A percentile compares a stretch with the other conserved stretches of the same genome.
Evolutionary conservation across 257 asterid genomes (phyloP).

Genomic region (Forsythia suspensa): DNA sequence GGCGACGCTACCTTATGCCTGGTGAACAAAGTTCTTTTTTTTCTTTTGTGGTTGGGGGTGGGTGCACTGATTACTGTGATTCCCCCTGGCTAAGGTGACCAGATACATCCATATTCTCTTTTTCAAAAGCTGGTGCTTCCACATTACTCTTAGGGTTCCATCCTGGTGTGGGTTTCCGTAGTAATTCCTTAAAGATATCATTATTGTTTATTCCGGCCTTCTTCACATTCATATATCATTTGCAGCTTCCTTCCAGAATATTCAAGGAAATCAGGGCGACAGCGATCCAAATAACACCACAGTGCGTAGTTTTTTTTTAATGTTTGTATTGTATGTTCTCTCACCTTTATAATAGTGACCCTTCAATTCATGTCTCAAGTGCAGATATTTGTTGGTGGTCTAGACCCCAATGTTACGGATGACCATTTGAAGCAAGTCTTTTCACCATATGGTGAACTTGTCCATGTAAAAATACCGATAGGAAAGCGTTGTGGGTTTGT

Average conservation of each 20-base stretch:
- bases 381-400: constrained; percentile 90
- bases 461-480: constrained; percentile 81
- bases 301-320: constrained; percentile 49
- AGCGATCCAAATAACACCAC: constrained; percentile 91
- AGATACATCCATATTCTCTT: not conserved
- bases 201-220: constrained; percentile 13
- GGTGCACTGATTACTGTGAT: not conserved
- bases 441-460: constrained; percentile 72
- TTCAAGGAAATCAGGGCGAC: constrained; percentile 81
- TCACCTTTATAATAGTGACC: constrained; percentile 11
- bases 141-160: not conserved
- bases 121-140: not conserved
- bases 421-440: constrained; percentile 81
- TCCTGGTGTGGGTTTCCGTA: not conserved
- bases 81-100: not conserved
- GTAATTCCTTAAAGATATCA: not conserved
- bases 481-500: constrained; percentile 97
- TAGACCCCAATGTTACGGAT: constrained; percentile 76
- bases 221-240: constrained; percentile 31
- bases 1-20: not conserved
- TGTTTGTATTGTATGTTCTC: not conserved
- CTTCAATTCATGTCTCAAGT: constrained; percentile 13
- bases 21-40: not conserved
- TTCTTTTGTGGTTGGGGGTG: not conserved
- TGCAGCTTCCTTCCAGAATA: constrained; percentile 69